Evolutionary conservation across 805 yeast genomes (phyloP).

Genomic region (Metschnikowia chrysomelidarum): DNA sequence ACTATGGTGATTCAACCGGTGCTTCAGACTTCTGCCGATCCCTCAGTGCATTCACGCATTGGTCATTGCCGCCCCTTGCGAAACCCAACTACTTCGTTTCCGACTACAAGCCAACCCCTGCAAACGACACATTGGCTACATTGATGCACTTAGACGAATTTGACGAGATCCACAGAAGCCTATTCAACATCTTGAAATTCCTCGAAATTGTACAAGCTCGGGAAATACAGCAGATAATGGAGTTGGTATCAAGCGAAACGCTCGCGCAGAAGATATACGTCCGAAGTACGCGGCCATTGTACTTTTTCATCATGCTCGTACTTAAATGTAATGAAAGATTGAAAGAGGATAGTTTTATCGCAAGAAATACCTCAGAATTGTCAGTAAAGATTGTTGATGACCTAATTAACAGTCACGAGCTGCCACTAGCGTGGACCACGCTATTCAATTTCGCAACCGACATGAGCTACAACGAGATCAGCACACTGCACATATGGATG

Average conservation of each 20-base stretch:
- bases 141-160: slow-evolving; percentile 12
- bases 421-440: slow-evolving; percentile 26
- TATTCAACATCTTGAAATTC: slow-evolving; percentile 9
- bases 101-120: slow-evolving; percentile 9
- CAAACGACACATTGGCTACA: slow-evolving; percentile 4
- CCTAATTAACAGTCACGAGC: slow-evolving; percentile 2
- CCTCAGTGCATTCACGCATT: neutral
- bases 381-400: neutral
- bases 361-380: slow-evolving; percentile 1
- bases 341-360: slow-evolving; percentile 2
- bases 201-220: slow-evolving; percentile 1
- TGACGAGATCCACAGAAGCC: slow-evolving; percentile 13
- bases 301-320: slow-evolving; percentile 10
- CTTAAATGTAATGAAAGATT: slow-evolving; percentile 8
- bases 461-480: slow-evolving; percentile 28
- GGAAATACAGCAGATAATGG: slow-evolving; percentile 7
- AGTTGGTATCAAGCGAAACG: neutral
- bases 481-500: slow-evolving; percentile 20
- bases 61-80: slow-evolving; percentile 29
- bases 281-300: slow-evolving; percentile 12
- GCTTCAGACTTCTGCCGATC: neutral
- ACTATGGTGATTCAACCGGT: slow-evolving; percentile 5
- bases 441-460: slow-evolving; percentile 32
- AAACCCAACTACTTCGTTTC: slow-evolving; percentile 23
- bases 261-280: slow-evolving; percentile 11